Percentiles rank a stretch among this genome's conserved stretches.
phyloP scores from a whole-genome alignment of 208 protist genomes.

The Zelonia costaricensis region DNA sequence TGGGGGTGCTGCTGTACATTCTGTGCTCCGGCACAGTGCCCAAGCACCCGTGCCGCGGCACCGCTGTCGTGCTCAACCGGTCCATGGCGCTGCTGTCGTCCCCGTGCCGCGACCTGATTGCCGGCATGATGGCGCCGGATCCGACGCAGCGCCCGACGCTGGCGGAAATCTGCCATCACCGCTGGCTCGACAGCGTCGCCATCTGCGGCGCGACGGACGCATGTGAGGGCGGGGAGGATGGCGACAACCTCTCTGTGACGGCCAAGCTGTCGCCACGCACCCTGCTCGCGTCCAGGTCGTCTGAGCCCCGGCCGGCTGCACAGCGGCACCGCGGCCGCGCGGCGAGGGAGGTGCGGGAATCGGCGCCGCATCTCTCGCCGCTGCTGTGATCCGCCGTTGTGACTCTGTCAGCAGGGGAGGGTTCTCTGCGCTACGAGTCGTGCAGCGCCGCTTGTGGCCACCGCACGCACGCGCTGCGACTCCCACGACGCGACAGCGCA shows the following conservation, averaged over 20 bases:
- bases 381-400: too few species aligned
- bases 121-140: slow-evolving; percentile 39
- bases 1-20: slow-evolving; percentile 77
- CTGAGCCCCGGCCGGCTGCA: neutral
- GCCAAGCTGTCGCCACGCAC: slow-evolving; percentile 27
- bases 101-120: slow-evolving; percentile 44
- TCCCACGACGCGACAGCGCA: too few species aligned
- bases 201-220: slow-evolving; percentile 12
- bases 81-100: slow-evolving; percentile 39
- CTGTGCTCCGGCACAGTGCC: slow-evolving; percentile 71
- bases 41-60: slow-evolving; percentile 16
- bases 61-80: slow-evolving; percentile 23
- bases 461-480: too few species aligned
- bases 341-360: too few species aligned
- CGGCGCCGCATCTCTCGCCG: neutral
- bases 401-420: too few species aligned
- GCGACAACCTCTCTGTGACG: slow-evolving; percentile 30
- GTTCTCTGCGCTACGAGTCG: too few species aligned
- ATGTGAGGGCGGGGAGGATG: slow-evolving; percentile 5
- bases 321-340: too few species aligned
- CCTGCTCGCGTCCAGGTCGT: neutral
- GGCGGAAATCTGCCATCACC: slow-evolving; percentile 36
- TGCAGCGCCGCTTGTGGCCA: too few species aligned
- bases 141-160: slow-evolving; percentile 35
- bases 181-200: slow-evolving; percentile 39